Base-by-base conservation (phyloP, 1,284 basidiomycete species). In the Leccinum cinnamomeum region DNA sequence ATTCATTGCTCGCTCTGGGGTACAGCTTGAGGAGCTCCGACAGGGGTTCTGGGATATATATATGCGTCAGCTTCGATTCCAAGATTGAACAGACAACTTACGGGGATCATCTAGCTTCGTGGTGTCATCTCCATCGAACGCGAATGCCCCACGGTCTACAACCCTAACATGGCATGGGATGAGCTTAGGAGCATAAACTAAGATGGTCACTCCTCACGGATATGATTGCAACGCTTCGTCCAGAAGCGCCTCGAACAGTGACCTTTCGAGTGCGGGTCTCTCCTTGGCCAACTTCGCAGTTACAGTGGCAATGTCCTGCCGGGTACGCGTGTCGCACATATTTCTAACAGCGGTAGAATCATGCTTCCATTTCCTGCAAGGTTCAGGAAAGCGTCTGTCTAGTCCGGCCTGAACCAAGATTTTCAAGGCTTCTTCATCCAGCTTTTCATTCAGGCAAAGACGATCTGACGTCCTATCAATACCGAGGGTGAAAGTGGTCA, bases 401-500 rank as follows among this genome's bases (percentile, higher is more conserved):
- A 82, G 70, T 0, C 77, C 78, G 3, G 61, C 35, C 2, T 70
- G n/a, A 35, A 76, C 37, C 14, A 82, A 66, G 1, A 74, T 68
- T 1, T 46, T 59, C 0, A 81, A 56, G 0, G 74, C 68, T 1
- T 68, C 67, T 2, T 74, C 70, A 7, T 70, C 65, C 16, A 81
- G 44, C 7, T 57, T 56, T 33, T 71, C 65, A 6, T 35, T 66
- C 5, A 82, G 39, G 5, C 56, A 53, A 25, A 82, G 67, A 7
- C 64, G 59, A 11, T 72, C 71, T 0, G 37, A 64, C 30, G 54
- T 20, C 8, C 78, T 80, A 14, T 28, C 2, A 2, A 53, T 14
- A 53, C 33, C 7, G 7, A 41, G 16, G 18, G 6, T n/a, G 28
- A 4, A 33, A 30, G 7, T 23, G 4, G 2, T 35, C 35, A 35